Percentiles rank a stretch among this genome's conserved stretches.
These are phyloP conservation scores for Coemansia sp. DNA, from an alignment of 192 early-diverging fungal genomes.

Conservation along the genomic window DNA sequence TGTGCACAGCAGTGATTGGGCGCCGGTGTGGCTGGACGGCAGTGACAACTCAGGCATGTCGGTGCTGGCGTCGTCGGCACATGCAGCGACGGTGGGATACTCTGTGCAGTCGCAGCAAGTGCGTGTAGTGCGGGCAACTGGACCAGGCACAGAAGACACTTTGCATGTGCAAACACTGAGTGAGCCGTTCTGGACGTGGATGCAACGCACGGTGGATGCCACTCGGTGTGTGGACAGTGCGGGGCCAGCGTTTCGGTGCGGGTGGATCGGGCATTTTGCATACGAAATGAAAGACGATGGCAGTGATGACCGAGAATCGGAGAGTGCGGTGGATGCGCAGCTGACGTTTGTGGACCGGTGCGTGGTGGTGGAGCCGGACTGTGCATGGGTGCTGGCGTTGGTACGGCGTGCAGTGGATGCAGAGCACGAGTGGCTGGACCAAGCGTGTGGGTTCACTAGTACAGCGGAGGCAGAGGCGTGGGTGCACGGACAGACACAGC, in stretches of 20 bases:
- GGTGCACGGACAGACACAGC: neutral
- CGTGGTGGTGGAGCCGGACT: slow-evolving; percentile 48
- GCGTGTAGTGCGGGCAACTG: neutral
- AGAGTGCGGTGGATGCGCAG: slow-evolving; percentile 64
- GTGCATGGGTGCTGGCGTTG: slow-evolving; percentile 22
- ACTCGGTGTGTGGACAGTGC: slow-evolving; percentile 11
- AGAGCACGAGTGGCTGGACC: slow-evolving; percentile 5
- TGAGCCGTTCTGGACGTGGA: slow-evolving; percentile 64
- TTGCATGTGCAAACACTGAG: neutral
- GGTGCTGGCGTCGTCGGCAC: slow-evolving; percentile 28
- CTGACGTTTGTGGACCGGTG: slow-evolving; percentile 76
- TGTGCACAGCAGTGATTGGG: slow-evolving; percentile 23
- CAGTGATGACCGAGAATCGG: neutral
- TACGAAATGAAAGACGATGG: slow-evolving; percentile 90
- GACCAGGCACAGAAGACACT: neutral
- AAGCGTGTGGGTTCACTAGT: slow-evolving; percentile 15
- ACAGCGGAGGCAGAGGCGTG: neutral
- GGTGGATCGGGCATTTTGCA: slow-evolving; percentile 86
- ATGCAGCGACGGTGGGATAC: slow-evolving; percentile 41
- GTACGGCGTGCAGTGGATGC: neutral
- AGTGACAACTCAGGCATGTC: slow-evolving; percentile 34
- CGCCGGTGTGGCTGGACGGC: slow-evolving; percentile 69
- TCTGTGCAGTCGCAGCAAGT: neutral
- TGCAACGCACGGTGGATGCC: slow-evolving; percentile 47
- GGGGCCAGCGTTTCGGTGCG: slow-evolving; percentile 66